Conservation (phyloP, 2,329 filamentous ascomycete genomes). For the Cytospora mali region DNA sequence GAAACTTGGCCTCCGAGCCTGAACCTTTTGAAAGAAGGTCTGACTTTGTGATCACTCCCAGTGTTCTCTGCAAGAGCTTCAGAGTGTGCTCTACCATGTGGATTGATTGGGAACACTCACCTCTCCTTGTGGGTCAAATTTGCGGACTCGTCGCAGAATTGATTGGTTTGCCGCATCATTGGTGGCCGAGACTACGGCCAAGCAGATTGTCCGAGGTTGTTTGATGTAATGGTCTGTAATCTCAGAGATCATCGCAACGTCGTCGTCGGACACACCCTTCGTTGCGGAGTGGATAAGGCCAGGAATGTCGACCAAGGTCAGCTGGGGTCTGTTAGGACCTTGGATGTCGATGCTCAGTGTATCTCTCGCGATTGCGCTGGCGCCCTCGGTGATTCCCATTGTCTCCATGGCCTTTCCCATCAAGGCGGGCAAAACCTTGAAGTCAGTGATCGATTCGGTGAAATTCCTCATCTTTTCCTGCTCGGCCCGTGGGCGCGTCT, state of each 20-base stretch:
- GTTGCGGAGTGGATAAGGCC: constrained; percentile 17
- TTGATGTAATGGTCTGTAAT: constrained; percentile 15
- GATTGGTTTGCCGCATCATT: constrained; percentile 23
- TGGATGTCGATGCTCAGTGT: constrained; percentile 2
- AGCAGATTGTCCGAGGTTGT: constrained; percentile 9
- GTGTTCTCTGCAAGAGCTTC: not conserved
- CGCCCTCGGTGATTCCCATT: constrained; percentile 8
- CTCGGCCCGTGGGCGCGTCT: not conserved
- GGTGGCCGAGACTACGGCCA: constrained; percentile 3
- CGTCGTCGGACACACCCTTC: not conserved
- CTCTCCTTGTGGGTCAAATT: constrained; percentile 11
- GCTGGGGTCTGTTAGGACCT: constrained; percentile 16
- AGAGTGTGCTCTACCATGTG: not conserved
- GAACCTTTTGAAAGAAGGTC: not conserved
- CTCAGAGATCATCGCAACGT: not conserved
- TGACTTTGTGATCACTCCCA: constrained; percentile 16
- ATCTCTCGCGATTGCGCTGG: constrained; percentile 9
- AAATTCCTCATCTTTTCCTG: not conserved
- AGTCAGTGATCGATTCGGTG: constrained; percentile 1
- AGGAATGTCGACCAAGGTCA: constrained; percentile 16
- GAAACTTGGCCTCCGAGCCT: constrained; percentile 9
- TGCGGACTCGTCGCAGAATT: constrained; percentile 1
- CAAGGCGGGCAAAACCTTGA: not conserved
- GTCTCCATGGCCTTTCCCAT: constrained; percentile 4
- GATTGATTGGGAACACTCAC: not conserved